Conservation (phyloP, 805 yeast genomes). For the Scheffersomyces stipitis region DNA sequence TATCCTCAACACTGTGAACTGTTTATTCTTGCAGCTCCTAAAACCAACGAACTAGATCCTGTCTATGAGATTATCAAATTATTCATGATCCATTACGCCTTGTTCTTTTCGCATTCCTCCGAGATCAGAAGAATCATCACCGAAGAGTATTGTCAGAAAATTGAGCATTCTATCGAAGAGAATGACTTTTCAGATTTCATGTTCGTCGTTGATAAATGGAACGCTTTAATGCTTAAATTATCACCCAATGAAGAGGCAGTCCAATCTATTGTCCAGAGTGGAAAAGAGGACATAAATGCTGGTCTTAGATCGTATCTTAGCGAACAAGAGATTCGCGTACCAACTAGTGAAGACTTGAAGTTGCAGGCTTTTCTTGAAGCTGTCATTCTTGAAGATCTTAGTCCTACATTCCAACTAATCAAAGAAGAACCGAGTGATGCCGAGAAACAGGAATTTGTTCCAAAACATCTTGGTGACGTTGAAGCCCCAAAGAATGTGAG, state of each 20-base stretch:
- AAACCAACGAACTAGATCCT: constrained; percentile 60
- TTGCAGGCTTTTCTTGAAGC: constrained; percentile 19
- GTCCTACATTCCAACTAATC: constrained; percentile 10
- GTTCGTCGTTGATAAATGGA: constrained; percentile 42
- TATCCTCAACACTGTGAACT: constrained; percentile 50
- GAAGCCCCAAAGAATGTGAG: constrained; percentile 2
- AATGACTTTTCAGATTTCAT: constrained; percentile 37
- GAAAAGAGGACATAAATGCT: constrained; percentile 20
- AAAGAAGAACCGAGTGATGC: constrained; percentile 1
- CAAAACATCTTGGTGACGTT: background rate
- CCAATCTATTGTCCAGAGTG: constrained; percentile 3
- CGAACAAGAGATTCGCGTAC: constrained; percentile 10
- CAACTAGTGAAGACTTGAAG: constrained; percentile 18
- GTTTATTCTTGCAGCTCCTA: constrained; percentile 49
- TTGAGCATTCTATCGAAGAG: constrained; percentile 30
- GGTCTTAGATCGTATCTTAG: constrained; percentile 18
- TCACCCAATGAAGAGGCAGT: constrained; percentile 25
- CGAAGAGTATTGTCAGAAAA: constrained; percentile 30
- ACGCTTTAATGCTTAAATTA: constrained; percentile 36
- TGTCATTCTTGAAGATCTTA: constrained; percentile 7
- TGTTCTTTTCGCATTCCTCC: constrained; percentile 41
- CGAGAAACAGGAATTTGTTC: background rate
- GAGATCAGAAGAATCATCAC: constrained; percentile 28
- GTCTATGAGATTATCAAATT: constrained; percentile 51
- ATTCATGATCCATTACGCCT: constrained; percentile 39